Evolutionary conservation across 2,329 filamentous ascomycete species (phyloP).

Genomic region (Xylariaceae sp.): DNA sequence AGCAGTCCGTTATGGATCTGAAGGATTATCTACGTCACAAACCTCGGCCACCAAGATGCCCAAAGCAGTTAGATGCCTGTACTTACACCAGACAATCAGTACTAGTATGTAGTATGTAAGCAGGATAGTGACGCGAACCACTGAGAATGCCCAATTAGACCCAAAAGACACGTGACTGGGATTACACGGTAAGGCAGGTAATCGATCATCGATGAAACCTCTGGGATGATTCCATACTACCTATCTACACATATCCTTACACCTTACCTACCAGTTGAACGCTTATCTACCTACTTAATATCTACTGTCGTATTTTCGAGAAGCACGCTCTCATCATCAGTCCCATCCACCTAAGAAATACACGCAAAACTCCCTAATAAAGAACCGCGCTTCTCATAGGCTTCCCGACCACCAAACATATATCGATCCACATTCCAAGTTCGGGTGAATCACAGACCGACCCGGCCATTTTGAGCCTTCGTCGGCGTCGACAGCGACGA

Average conservation of each 20-base stretch:
- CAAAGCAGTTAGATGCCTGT: too few relatives aligned
- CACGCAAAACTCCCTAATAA: not conserved
- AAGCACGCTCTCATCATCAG: slow-evolving; percentile 1
- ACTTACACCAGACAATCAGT: too few relatives aligned
- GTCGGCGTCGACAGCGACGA: not conserved
- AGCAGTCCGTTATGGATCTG: too few relatives aligned
- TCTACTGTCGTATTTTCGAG: not conserved
- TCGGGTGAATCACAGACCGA: not conserved
- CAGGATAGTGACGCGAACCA: too few relatives aligned
- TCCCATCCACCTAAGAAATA: not conserved
- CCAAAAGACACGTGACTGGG: slow-evolving; percentile 12
- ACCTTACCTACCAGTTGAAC: not conserved
- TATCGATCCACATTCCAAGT: not conserved
- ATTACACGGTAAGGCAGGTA: not conserved
- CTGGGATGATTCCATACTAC: not conserved
- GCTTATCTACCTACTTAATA: not conserved
- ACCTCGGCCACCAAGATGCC: too few relatives aligned
- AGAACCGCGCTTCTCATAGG: not conserved
- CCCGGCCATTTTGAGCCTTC: not conserved
- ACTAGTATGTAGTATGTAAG: too few relatives aligned
- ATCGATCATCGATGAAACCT: not conserved
- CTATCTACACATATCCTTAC: not conserved
- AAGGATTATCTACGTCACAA: too few relatives aligned
- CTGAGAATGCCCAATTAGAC: too few relatives aligned
- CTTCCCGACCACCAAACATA: not conserved